Percentiles rank a stretch among this genome's conserved stretches.
phyloP scores from a whole-genome alignment of 2,329 filamentous ascomycete genomes.

The Paraconiothyrium sp. region DNA sequence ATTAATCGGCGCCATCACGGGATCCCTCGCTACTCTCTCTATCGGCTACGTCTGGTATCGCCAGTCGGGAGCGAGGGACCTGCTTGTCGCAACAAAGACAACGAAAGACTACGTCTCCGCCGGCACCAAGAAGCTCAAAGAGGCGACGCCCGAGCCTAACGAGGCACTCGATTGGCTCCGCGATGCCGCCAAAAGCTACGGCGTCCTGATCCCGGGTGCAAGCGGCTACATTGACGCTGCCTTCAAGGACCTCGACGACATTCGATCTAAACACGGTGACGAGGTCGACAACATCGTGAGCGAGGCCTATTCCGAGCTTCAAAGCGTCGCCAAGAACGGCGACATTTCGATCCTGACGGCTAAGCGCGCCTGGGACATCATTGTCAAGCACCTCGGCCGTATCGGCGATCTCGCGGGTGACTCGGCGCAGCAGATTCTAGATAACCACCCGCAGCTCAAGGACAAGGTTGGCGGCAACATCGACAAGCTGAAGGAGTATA shows the following conservation, averaged over 20 bases:
- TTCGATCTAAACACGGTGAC: conserved; percentile 72
- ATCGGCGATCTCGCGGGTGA: conserved; percentile 71
- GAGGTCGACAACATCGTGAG: conserved; percentile 75
- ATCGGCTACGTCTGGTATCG: conserved; percentile 64
- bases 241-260: conserved; percentile 75
- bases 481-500: conserved; percentile 74
- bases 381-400: conserved; percentile 69
- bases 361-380: conserved; percentile 67
- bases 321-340: conserved; percentile 68
- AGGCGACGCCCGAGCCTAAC: conserved; percentile 71
- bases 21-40: conserved; percentile 58
- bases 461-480: conserved; percentile 75
- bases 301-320: conserved; percentile 74
- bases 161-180: conserved; percentile 73
- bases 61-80: conserved; percentile 60
- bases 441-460: conserved; percentile 78
- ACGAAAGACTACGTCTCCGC: conserved; percentile 69
- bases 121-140: conserved; percentile 68
- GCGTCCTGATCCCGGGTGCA: conserved; percentile 76
- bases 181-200: conserved; percentile 73
- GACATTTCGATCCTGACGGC: conserved; percentile 69
- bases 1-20: conserved; percentile 60
- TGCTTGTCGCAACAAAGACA: conserved; percentile 62
- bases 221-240: conserved; percentile 72
- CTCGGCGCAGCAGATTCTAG: conserved; percentile 69